These are phyloP conservation scores for Pisolithus tinctorius DNA, from an alignment of 768 basidiomycete species.

Conservation along the genomic window DNA sequence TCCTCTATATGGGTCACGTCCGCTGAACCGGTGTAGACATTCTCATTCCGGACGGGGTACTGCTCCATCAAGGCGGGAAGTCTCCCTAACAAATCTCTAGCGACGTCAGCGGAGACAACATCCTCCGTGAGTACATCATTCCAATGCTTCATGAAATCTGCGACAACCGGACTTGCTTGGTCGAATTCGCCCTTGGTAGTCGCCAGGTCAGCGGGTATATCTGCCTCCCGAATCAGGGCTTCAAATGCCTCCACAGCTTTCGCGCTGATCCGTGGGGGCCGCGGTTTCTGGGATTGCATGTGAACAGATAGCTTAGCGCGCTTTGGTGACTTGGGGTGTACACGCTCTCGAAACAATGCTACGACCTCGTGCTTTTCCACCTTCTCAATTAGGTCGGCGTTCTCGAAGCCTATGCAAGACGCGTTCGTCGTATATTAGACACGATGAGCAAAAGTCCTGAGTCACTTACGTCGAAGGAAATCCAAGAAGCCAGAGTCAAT, in stretches of 20 bases:
- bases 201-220: conserved; percentile 43
- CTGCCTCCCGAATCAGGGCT: conserved; percentile 39
- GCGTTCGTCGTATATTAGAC: not conserved
- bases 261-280: conserved; percentile 52
- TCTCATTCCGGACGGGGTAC: conserved; percentile 51
- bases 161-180: conserved; percentile 48
- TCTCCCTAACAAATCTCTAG: conserved; percentile 40
- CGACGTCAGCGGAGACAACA: conserved; percentile 35
- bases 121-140: conserved; percentile 33
- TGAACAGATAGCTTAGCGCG: conserved; percentile 86
- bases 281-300: conserved; percentile 63
- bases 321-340: conserved; percentile 60
- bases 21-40: conserved; percentile 36
- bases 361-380: conserved; percentile 75
- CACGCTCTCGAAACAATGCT: conserved; percentile 56
- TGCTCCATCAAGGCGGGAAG: conserved; percentile 53
- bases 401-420: conserved; percentile 51
- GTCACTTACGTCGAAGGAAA: conserved; percentile 71
- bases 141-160: conserved; percentile 66
- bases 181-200: conserved; percentile 47
- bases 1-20: conserved; percentile 62
- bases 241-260: conserved; percentile 61
- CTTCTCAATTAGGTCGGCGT: conserved; percentile 55
- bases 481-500: conserved; percentile 80
- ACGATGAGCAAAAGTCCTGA: not conserved